phyloP scores from a whole-genome alignment of 352 stramenopile genomes.

The Globisporangium parvum region DNA sequence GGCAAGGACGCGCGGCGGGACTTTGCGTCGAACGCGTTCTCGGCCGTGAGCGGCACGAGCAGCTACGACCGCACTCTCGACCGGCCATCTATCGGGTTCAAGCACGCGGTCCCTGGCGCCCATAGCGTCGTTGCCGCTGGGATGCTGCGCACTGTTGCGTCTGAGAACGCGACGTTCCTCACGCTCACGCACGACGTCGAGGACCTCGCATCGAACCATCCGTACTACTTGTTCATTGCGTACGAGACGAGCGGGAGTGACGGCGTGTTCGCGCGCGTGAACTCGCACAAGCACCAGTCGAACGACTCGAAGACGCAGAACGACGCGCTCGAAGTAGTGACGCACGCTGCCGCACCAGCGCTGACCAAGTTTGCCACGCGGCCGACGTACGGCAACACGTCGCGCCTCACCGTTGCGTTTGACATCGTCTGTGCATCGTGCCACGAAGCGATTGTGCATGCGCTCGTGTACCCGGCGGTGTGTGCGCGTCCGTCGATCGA shows the following conservation, averaged over 20 bases:
- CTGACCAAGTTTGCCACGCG: slow-evolving; percentile 32
- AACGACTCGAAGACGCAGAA: slow-evolving; percentile 38
- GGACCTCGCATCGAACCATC: slow-evolving; percentile 33
- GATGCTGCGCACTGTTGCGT: slow-evolving; percentile 23
- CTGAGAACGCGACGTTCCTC: slow-evolving; percentile 47
- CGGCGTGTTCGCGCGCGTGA: slow-evolving; percentile 65
- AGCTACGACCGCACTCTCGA: not conserved
- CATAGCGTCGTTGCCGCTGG: slow-evolving; percentile 44
- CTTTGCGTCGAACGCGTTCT: slow-evolving; percentile 33
- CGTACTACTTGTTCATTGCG: slow-evolving; percentile 68
- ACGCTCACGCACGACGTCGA: slow-evolving; percentile 30
- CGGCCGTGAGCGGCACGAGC: slow-evolving; percentile 12
- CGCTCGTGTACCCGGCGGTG: slow-evolving; percentile 31
- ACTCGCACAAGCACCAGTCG: slow-evolving; percentile 43
- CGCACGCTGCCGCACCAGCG: slow-evolving; percentile 37
- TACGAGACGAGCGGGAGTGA: slow-evolving; percentile 63
- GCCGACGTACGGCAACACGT: slow-evolving; percentile 52
- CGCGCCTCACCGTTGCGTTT: slow-evolving; percentile 44
- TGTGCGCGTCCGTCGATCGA: slow-evolving; percentile 24
- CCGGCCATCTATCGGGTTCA: slow-evolving; percentile 16
- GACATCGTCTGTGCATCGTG: slow-evolving; percentile 51
- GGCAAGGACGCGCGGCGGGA: slow-evolving; percentile 30
- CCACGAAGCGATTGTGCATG: slow-evolving; percentile 39
- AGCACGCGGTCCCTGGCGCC: slow-evolving; percentile 20
- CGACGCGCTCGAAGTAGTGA: slow-evolving; percentile 44